Base-by-base conservation (phyloP, 192 early-diverging fungal genomes). In the Podila clonocystis region DNA sequence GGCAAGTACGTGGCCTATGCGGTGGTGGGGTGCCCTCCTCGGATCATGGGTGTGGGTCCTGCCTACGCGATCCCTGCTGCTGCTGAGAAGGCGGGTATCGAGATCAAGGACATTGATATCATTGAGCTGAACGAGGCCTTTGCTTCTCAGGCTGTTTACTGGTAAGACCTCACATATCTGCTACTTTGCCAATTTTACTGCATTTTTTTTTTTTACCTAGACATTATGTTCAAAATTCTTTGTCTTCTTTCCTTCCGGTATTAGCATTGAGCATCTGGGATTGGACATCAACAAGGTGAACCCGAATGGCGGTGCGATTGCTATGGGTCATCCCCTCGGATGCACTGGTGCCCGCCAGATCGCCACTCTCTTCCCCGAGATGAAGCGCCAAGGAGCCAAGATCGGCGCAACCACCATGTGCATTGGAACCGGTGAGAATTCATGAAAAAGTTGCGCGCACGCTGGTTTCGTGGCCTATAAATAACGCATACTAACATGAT, bases 71-170 rank as follows among this genome's bases (percentile, higher is more conserved):
- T 99, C 75, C 98, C 98, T 19, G 89, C 85, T 0, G 95, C 93
- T 22, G 85, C 95, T 66, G 85, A 93, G 76, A 91, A 93, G 76
- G 91, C 94, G 31, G 94, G 94, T 0, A 79, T 99, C 65, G 85
- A 66, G 31, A 52, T 94, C 52, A 82, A 89, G 52, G 94, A 99
- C 82, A 89, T 98, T 38, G 97, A 94, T 68, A 85, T 98, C 55
- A 92, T 86, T 63, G 96, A 98, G 78, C 91, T 99, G 76, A 99
- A 99, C 84, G 97, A 98, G 84, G 97, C 97, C 13, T 98, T 99
- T 86, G 97, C 97, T 22, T 97, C 95, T 29, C 97, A 99, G 86
- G 93, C 97, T 12, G 91, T 97, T 26, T 97, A 96, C 90, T 94
- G 90, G 63, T 45, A 17, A 45, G 15, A 4, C 34, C 13, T 15